phyloP scores from a whole-genome alignment of 2,329 filamentous ascomycete genomes.

The Chaetoscypha palmicola region DNA sequence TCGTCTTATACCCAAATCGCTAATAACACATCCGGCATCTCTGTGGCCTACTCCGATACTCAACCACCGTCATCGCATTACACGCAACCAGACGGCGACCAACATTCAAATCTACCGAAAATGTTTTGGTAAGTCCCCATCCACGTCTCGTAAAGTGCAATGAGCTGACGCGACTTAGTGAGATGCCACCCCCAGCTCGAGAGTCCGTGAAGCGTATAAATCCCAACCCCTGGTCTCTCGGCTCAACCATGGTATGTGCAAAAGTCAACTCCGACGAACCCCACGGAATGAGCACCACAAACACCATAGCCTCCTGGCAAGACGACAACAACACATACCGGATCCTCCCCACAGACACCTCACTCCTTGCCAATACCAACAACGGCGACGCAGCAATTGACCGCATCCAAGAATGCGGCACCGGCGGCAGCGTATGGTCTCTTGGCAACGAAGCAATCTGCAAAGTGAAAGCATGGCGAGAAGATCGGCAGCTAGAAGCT shows the following conservation, averaged over 20 bases:
- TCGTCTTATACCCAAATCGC: too few relatives aligned
- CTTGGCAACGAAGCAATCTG: conserved; percentile 9
- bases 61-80: too few relatives aligned
- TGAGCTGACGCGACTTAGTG: not conserved
- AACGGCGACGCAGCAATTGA: conserved; percentile 2
- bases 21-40: too few relatives aligned
- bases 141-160: too few relatives aligned
- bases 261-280: not conserved
- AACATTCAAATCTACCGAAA: too few relatives aligned
- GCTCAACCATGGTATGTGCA: conserved; percentile 12
- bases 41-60: too few relatives aligned
- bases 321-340: conserved; percentile 5
- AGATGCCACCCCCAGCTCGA: conserved; percentile 11
- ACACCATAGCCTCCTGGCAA: conserved; percentile 12
- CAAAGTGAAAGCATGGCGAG: conserved; percentile 14
- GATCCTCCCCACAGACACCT: conserved; percentile 2
- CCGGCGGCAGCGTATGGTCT: conserved; percentile 5
- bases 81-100: too few relatives aligned
- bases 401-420: conserved; percentile 7
- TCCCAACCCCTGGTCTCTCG: conserved; percentile 8
- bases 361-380: not conserved
- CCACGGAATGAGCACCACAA: not conserved
- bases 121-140: too few relatives aligned
- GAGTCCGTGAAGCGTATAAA: conserved; percentile 9
- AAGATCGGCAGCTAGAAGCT: conserved; percentile 9